Evolutionary conservation across 2,329 filamentous ascomycete genomes (phyloP), one percentile per base, ranked within the genome.

Genomic region (Chaetomiaceae sp.): DNA sequence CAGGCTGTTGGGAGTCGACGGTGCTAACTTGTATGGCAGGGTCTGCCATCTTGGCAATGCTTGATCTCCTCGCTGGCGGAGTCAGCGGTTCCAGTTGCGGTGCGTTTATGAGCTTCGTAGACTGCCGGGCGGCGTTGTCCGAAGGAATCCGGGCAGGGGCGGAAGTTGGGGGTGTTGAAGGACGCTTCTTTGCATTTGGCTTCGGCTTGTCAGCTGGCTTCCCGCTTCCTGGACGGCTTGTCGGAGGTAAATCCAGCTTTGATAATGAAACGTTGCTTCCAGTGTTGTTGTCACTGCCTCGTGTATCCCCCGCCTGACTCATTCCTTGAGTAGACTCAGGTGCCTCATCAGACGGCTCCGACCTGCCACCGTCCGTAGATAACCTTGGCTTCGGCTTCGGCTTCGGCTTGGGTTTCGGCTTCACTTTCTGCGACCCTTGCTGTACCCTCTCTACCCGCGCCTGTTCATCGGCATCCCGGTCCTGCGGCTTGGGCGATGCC

Each of bases 11-110:
- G 17, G 42, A 31, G 15, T 52, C 34, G 12, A 6, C 27, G 6
- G 25, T 23, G 9, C 53, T 40, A 14, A 29, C 3, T 8, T 31
- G 25, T 3, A 46, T 33, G 0, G 31, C 39, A 5, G 38, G 50
- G 3, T 40, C 46, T 46, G 19, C 48, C 46, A 25, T 37, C 17
- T 47, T 48, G 8, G 45, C 38, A 7, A 20, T 29, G 17, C 25
- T 49, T 2, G 48, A 47, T 6, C 43, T 31, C 29, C 53, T 55
- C 6, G 38, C 22, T 22, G 55, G 48, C 1, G 53, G 49, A 8
- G 52, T 68, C 1, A 73, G 72, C 14, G 72, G 65, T 14, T 65
- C 65, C 17, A 70, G 50, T 0, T 59, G 61, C 14, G 71, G 65
- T 36, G 65, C 69, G n/a, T 54, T 56, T 9, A 63, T 53, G 8